phyloP scores from a whole-genome alignment of 441 rosid genomes.

The Gossypium gossypioides region DNA sequence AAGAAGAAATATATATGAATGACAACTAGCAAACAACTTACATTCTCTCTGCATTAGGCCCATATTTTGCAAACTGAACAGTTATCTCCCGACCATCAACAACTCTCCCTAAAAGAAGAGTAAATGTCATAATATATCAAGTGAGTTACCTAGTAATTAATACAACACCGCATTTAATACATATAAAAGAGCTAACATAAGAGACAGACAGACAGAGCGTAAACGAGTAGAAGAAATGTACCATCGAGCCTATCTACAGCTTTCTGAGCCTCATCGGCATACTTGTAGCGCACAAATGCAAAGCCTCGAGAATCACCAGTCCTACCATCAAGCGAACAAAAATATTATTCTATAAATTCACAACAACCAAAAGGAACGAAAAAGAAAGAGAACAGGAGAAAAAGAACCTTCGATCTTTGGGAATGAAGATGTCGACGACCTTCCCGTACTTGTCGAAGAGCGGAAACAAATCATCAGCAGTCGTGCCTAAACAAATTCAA shows the following conservation, averaged over 20 bases:
- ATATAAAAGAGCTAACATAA: not conserved
- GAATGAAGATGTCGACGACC: slow-evolving; percentile 66
- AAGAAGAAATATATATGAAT: not conserved
- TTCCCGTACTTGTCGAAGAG: slow-evolving; percentile 65
- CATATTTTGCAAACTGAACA: slow-evolving; percentile 68
- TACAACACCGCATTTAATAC: not conserved
- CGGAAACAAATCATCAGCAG: slow-evolving; percentile 65
- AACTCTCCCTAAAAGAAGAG: slow-evolving; percentile 38
- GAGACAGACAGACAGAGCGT: not conserved
- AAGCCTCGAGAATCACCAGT: slow-evolving; percentile 71
- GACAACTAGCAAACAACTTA: slow-evolving; percentile 19
- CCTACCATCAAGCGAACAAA: slow-evolving; percentile 21
- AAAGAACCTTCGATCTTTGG: slow-evolving; percentile 53
- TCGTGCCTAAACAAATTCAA: slow-evolving; percentile 34
- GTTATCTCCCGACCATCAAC: slow-evolving; percentile 69
- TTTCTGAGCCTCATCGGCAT: slow-evolving; percentile 64
- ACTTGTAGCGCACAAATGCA: slow-evolving; percentile 71
- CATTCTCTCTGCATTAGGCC: slow-evolving; percentile 70
- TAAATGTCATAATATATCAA: not conserved
- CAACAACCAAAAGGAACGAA: not conserved
- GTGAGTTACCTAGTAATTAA: not conserved
- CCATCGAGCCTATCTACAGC: slow-evolving; percentile 75
- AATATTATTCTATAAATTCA: not conserved
- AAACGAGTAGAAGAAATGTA: not conserved
- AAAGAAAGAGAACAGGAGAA: not conserved